phyloP scores from a whole-genome alignment of 306 rosid genomes.

The Crataegus laevigata region DNA sequence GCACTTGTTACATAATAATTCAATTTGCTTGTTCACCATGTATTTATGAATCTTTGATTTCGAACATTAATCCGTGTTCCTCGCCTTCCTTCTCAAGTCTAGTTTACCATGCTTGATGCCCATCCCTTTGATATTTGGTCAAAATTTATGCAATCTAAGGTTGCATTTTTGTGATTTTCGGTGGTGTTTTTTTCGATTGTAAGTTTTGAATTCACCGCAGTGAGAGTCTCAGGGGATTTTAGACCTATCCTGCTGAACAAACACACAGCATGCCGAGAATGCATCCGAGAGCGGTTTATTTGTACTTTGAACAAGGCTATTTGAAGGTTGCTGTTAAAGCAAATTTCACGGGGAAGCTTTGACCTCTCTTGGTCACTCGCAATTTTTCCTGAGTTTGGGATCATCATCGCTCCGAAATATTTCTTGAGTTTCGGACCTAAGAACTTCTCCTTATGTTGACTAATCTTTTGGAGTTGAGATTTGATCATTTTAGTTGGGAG shows the following conservation, averaged over 20 bases:
- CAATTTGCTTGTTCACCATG: background rate
- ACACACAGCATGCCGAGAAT: slow-evolving; percentile 36
- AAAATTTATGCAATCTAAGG: background rate
- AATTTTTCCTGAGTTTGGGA: no score
- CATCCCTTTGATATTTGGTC: background rate
- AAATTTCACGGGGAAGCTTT: no score
- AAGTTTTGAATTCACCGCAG: no score
- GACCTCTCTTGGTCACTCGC: no score
- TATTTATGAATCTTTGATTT: background rate
- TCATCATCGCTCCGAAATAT: no score
- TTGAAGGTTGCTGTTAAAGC: no score
- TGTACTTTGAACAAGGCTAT: no score
- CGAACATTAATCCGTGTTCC: background rate
- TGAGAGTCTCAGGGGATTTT: slow-evolving; percentile 24
- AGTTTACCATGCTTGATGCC: background rate
- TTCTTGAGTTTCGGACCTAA: no score
- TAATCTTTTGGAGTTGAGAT: no score
- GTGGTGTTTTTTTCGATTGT: background rate
- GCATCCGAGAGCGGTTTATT: background rate
- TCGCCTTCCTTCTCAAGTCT: background rate
- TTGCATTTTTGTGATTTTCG: background rate
- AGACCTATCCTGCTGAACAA: slow-evolving; percentile 33
- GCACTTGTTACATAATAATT: background rate
- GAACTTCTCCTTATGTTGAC: no score
- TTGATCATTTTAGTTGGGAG: no score